These are phyloP conservation scores for Mallotus repandus DNA, from an alignment of 441 rosid species.

Conservation along the genomic window DNA sequence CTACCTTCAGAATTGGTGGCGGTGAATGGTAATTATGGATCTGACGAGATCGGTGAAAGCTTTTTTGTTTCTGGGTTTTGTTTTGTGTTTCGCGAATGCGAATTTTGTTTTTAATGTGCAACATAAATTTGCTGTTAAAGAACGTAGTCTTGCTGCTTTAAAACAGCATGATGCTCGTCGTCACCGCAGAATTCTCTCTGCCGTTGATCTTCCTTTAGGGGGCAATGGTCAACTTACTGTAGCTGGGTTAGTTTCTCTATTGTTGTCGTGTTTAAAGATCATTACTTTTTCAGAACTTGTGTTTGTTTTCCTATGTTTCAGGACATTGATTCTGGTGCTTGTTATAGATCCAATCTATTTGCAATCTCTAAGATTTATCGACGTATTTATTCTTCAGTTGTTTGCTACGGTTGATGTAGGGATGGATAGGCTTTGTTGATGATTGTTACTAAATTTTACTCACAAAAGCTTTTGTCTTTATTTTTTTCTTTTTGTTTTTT, in stretches of 20 bases:
- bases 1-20: too few species aligned
- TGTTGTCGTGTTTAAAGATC: background rate
- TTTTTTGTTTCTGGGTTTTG: too few species aligned
- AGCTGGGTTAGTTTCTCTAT: conserved; percentile 50
- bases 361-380: background rate
- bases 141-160: conserved; percentile 47
- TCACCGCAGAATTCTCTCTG: conserved; percentile 62
- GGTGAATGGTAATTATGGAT: too few species aligned
- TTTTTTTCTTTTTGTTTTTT: too few species aligned
- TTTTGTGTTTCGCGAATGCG: conserved; percentile 26
- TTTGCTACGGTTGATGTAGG: background rate
- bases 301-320: background rate
- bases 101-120: conserved; percentile 59
- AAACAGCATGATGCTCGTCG: conserved; percentile 70
- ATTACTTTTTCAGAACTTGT: background rate
- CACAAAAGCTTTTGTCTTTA: too few species aligned
- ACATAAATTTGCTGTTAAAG: conserved; percentile 55
- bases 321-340: too few species aligned
- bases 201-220: conserved; percentile 66
- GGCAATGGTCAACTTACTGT: conserved; percentile 73
- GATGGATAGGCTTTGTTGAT: background rate
- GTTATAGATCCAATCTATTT: too few species aligned
- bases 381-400: background rate
- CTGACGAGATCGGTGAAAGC: too few species aligned
- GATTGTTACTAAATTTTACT: background rate